phyloP scores from a whole-genome alignment of 2,329 filamentous ascomycete genomes.

The Curvularia sp. region DNA sequence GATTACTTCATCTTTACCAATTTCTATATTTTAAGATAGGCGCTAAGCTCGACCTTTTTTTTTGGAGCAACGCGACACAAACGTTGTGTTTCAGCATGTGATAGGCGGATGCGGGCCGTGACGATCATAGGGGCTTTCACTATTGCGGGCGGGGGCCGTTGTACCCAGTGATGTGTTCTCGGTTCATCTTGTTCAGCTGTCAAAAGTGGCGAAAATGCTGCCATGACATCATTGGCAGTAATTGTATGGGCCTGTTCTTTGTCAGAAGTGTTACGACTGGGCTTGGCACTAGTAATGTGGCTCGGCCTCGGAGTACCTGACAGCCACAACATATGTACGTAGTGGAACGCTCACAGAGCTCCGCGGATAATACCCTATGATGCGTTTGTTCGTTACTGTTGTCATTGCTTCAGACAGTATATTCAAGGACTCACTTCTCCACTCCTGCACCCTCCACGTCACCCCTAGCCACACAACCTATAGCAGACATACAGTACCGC shows the following conservation, averaged over 20 bases:
- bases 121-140: background rate
- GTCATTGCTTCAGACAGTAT: too few species aligned
- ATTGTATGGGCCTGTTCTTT: background rate
- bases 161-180: background rate
- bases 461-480: background rate
- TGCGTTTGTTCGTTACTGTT: background rate
- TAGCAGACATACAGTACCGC: background rate
- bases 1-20: too few species aligned
- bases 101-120: background rate
- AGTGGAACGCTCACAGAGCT: background rate
- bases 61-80: background rate
- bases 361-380: background rate
- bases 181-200: background rate
- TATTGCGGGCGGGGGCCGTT: background rate
- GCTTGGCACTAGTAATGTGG: background rate
- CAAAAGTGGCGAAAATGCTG: background rate
- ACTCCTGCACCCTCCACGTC: background rate
- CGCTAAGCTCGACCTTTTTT: background rate
- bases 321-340: background rate
- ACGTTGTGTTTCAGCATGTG: background rate
- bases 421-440: background rate
- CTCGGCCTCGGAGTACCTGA: background rate
- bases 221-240: background rate
- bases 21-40: too few species aligned
- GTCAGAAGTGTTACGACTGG: background rate